Evolutionary conservation across 176 grass and related monocot genomes (phyloP), one percentile per base, ranked within the genome.

Genomic region (Cenchrus fungigraminus): DNA sequence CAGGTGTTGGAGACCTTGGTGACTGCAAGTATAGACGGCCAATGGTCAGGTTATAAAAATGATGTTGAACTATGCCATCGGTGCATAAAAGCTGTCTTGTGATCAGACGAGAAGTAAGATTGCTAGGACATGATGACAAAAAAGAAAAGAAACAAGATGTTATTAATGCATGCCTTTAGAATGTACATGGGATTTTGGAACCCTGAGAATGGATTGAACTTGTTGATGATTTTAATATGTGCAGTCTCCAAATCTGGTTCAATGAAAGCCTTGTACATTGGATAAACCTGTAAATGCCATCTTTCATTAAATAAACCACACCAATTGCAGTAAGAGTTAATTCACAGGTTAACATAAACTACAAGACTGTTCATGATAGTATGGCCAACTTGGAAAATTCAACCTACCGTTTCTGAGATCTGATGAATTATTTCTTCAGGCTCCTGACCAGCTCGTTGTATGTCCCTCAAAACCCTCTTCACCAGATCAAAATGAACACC

Each of bases 211-310:
- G 79, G 65, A 15, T 82, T 82, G 42, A 90, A 90, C 68, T 99
- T 99, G 82, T 99, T 99, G 37, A 89, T 92, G 13, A 99, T 99
- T 90, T 84, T 91, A 88, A 97, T 99, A 78, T 99, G 97, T 34
- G 97, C 94, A 47, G 94, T 99, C 86, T 91, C 73, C 70, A 99
- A 84, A 76, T 97, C 91, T 43, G 97, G 97, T 77, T 97, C 94
- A 84, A 99, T 99, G 92, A 97, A 99, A 65, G 93, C 97, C 81
- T 99, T 99, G 79, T 99, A 99, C 94, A 99, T 99, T 80, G 97
- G 97, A 87, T 99, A 99, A 86, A 99, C 94, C 94, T 99, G 80
- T 40, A 87, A 40, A 73, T 58, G 75, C 19, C 45, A 70, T 12
- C 32, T 53, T 76, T 79, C 68, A 80, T 19, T 80, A 87, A 80